Base-by-base conservation (phyloP, 208 protist species). In the Lotmaria passim region DNA sequence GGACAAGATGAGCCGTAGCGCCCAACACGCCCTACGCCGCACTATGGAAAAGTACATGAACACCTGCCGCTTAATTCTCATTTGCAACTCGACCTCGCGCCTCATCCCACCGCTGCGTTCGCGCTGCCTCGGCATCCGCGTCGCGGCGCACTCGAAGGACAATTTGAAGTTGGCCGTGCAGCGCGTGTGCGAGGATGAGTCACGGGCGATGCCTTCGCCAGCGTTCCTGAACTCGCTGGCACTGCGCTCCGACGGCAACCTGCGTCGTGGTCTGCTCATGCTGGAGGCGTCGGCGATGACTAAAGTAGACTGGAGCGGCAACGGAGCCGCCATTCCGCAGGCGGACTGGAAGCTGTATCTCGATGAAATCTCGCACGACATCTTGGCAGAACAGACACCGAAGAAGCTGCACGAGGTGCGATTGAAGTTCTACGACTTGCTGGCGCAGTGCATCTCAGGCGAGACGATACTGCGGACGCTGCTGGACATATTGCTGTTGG, bases 11-110 rank as follows among this genome's bases (percentile, higher is more conserved):
- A 97, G 86, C 57, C 90, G 89, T 36, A 90, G 97, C 26, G 98
- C 99, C 4, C 99, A 99, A 83, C 98, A 99, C 53, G 99, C 98
- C 15, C 90, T 99, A 24, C 93, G 99, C 28, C 96, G 99, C 30
- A 99, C 99, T 17, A 99, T 99, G 99, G 99, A 99, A 74, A 99
- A 99, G 77, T 99, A 99, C 90, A 94, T 97, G 58, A 72, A 79
- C 19, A 98, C 91, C 0, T 99, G 98, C 79, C 89, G 99, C 2
- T 73, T 99, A 8, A 93, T 99, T 14, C 84, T 99, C 11, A 85
- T 93, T 52, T 98, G 96, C 78, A 98, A 93, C 60, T 93, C 87
- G 24, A 97, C 94, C 14, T 95, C 85, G 21, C 97, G 91, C 24
- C 86, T 99, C 12, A 99, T 99, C 44, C 87, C 97, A 7, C 98